Conservation (phyloP, 163 green algal genomes). For the Scenedesmus sp. region DNA sequence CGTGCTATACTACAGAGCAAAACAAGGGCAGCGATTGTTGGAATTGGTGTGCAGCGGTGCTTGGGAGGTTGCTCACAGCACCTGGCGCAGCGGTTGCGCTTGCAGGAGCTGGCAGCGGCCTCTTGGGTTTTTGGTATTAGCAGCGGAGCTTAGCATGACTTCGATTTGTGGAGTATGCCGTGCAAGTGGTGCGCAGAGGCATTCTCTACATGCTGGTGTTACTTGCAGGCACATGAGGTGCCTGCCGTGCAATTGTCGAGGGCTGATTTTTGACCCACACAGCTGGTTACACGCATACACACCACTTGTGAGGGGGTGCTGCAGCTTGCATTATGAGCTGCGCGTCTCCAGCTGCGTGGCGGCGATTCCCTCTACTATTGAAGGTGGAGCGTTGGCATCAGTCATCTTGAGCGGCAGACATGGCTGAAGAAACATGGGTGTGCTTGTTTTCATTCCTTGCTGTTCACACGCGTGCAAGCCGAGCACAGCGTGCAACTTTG, state of each 20-base stretch:
- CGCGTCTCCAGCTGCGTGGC: background rate
- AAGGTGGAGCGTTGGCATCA: background rate
- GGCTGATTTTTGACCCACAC: background rate
- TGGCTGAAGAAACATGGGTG: background rate
- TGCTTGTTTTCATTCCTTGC: background rate
- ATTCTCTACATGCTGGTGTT: background rate
- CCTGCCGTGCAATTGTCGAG: background rate
- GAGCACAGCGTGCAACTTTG: background rate
- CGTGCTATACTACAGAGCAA: background rate
- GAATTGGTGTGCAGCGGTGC: background rate
- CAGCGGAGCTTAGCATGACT: background rate
- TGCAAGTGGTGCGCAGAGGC: background rate
- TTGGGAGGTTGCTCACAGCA: background rate
- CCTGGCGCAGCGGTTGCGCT: background rate
- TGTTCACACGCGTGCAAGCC: background rate
- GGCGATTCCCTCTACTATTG: background rate
- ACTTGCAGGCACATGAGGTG: background rate
- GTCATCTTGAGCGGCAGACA: background rate
- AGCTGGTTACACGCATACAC: background rate
- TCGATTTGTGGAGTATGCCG: background rate
- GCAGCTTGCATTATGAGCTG: constrained; percentile 1
- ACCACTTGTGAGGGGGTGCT: background rate
- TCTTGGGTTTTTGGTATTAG: constrained; percentile 3
- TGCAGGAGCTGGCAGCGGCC: background rate
- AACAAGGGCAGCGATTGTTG: background rate